Evolutionary conservation across 257 asterid species (phyloP).

Genomic region (Primulina huaijiensis): DNA sequence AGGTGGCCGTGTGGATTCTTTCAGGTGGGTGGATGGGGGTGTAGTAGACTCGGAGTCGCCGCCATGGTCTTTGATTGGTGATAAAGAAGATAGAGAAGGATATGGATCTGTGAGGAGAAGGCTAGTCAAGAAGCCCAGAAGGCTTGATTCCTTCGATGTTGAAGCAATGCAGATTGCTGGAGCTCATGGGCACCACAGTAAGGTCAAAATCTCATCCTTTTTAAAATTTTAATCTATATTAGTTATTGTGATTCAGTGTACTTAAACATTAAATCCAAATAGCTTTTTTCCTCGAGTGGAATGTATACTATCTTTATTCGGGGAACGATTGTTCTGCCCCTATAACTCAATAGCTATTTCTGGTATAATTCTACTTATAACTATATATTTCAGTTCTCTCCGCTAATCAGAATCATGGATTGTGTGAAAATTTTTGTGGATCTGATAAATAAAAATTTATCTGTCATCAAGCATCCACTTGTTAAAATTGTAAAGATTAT

Average conservation of each 20-base stretch:
- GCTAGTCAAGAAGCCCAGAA: conserved; percentile 54
- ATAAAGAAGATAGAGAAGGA: conserved; percentile 45
- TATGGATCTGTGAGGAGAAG: conserved; percentile 70
- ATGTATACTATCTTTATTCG: neutral
- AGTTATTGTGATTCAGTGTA: neutral
- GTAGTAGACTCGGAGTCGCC: conserved; percentile 75
- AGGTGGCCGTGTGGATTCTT: conserved; percentile 43
- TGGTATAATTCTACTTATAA: too few relatives aligned
- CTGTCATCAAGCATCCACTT: too few relatives aligned
- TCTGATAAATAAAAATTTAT: too few relatives aligned
- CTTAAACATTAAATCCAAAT: neutral
- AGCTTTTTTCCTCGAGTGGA: neutral
- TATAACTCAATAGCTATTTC: too few relatives aligned
- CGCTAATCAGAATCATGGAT: too few relatives aligned
- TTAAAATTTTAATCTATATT: neutral
- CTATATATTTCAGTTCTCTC: too few relatives aligned
- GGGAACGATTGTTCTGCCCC: neutral
- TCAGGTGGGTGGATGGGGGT: conserved; percentile 98
- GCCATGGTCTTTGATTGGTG: conserved; percentile 44
- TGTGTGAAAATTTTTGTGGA: too few relatives aligned
- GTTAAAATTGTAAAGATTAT: too few relatives aligned
- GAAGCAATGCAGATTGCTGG: conserved; percentile 55
- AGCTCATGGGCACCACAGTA: conserved; percentile 34
- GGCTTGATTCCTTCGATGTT: conserved; percentile 56
- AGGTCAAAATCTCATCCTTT: conserved; percentile 29